phyloP scores from a whole-genome alignment of 2,329 filamentous ascomycete genomes.

The Exophiala bonariae region DNA sequence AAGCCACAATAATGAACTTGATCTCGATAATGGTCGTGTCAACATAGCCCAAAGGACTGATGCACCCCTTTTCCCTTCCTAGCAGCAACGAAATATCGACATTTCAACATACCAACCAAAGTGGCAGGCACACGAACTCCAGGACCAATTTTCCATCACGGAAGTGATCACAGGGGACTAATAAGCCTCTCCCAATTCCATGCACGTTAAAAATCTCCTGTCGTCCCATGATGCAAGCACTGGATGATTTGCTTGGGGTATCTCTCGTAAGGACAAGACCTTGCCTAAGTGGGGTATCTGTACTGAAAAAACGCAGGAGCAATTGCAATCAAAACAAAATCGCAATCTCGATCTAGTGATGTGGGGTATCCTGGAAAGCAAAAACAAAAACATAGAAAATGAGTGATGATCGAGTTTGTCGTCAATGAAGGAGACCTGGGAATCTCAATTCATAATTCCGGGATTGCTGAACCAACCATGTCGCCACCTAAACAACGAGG shows the following conservation, averaged over 20 bases:
- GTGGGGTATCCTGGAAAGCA: slow-evolving; percentile 24
- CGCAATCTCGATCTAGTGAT: slow-evolving; percentile 24
- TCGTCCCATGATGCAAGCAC: slow-evolving; percentile 16
- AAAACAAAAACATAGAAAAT: slow-evolving; percentile 23
- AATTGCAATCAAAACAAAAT: slow-evolving; percentile 16
- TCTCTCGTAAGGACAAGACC: slow-evolving; percentile 27
- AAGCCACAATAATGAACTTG: slow-evolving; percentile 3
- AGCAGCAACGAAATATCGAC: slow-evolving; percentile 9
- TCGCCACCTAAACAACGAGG: slow-evolving; percentile 27
- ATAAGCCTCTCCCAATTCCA: slow-evolving; percentile 18
- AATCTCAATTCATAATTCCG: slow-evolving; percentile 10
- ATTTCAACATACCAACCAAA: slow-evolving; percentile 11
- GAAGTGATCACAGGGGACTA: slow-evolving; percentile 8
- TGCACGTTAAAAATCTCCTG: slow-evolving; percentile 7
- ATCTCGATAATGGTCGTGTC: not conserved
- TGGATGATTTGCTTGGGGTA: slow-evolving; percentile 19
- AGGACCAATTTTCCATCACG: slow-evolving; percentile 6
- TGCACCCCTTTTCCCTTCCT: slow-evolving; percentile 1
- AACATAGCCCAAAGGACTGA: not conserved
- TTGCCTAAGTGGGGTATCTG: slow-evolving; percentile 27
- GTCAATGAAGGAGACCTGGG: slow-evolving; percentile 17
- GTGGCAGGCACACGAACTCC: slow-evolving; percentile 2
- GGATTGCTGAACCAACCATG: slow-evolving; percentile 11
- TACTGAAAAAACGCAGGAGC: slow-evolving; percentile 19
- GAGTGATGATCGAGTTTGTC: slow-evolving; percentile 27